Evolutionary conservation across 257 asterid genomes (phyloP).

Genomic region (Solanum arcanum): DNA sequence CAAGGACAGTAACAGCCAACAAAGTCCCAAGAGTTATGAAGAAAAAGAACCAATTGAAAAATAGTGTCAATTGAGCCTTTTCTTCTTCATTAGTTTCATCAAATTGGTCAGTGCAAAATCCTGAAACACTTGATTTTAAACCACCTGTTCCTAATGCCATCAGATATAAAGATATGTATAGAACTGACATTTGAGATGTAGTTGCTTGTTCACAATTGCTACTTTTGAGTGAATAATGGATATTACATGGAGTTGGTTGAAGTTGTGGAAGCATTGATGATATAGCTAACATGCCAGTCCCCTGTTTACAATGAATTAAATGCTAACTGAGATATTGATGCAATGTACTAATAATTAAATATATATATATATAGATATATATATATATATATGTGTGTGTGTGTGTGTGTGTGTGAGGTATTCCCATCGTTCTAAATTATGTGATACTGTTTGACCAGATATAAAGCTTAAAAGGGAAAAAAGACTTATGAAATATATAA

Average conservation of each 20-base stretch:
- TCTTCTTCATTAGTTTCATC: slow-evolving; percentile 25
- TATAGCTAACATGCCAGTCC: slow-evolving; percentile 21
- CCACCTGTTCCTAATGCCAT: slow-evolving; percentile 43
- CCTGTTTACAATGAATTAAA: slow-evolving; percentile 6
- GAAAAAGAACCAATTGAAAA: slow-evolving; percentile 38
- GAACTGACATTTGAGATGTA: slow-evolving; percentile 18
- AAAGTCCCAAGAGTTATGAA: slow-evolving; percentile 28
- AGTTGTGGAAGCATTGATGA: slow-evolving; percentile 19
- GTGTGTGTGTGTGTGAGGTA: no score
- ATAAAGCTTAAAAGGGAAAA: not conserved
- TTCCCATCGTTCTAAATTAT: not conserved
- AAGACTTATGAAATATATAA: not conserved
- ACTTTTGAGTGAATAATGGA: not conserved
- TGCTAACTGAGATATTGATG: not conserved
- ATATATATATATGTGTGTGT: no score
- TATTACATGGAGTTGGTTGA: slow-evolving; percentile 20
- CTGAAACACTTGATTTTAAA: slow-evolving; percentile 30
- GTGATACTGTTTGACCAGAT: not conserved
- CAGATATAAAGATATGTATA: slow-evolving; percentile 16
- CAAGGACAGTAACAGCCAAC: slow-evolving; percentile 31
- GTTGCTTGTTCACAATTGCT: slow-evolving; percentile 19
- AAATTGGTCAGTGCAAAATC: slow-evolving; percentile 34
- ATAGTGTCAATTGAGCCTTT: slow-evolving; percentile 17
- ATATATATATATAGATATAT: no score
- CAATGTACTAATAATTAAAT: not conserved